These are phyloP conservation scores for Xylariaceae sp. DNA, from an alignment of 2,329 filamentous ascomycete species.

Conservation along the genomic window DNA sequence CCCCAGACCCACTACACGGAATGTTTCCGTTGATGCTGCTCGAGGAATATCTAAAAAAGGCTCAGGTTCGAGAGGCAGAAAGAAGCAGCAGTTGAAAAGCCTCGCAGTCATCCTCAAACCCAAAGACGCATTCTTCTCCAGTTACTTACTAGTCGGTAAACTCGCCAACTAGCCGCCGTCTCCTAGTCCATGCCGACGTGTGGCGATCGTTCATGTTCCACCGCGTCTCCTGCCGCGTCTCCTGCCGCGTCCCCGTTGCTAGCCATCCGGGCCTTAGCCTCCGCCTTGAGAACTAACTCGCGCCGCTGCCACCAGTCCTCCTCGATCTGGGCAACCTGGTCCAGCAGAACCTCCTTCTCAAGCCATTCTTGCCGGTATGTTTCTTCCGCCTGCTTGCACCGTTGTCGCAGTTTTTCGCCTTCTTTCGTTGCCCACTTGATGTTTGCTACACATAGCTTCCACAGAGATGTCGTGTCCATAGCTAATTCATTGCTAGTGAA, in stretches of 20 bases:
- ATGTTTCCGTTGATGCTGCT: no score
- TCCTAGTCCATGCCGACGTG: constrained; percentile 8
- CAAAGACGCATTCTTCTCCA: neutral
- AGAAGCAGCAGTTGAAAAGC: neutral
- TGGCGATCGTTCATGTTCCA: constrained; percentile 22
- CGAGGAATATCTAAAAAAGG: no score
- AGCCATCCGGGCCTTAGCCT: constrained; percentile 31
- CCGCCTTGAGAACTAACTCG: constrained; percentile 51
- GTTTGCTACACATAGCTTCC: constrained; percentile 70
- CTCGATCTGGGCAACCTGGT: constrained; percentile 70
- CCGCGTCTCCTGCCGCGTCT: constrained; percentile 8
- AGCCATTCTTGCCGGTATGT: constrained; percentile 73
- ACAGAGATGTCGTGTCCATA: constrained; percentile 61
- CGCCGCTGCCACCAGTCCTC: constrained; percentile 65
- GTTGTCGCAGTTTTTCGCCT: constrained; percentile 61
- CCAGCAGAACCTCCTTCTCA: constrained; percentile 77
- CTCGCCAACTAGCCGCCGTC: neutral
- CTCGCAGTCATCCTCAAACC: neutral
- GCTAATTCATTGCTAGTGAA: constrained; percentile 68
- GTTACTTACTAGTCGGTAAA: constrained; percentile 7
- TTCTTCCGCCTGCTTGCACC: constrained; percentile 69
- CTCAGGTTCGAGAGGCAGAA: no score
- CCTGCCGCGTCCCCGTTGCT: constrained; percentile 14
- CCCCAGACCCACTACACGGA: no score
- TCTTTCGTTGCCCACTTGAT: constrained; percentile 74